Conservation (phyloP, 192 early-diverging fungal species). For the Backusella liffmaniae region DNA sequence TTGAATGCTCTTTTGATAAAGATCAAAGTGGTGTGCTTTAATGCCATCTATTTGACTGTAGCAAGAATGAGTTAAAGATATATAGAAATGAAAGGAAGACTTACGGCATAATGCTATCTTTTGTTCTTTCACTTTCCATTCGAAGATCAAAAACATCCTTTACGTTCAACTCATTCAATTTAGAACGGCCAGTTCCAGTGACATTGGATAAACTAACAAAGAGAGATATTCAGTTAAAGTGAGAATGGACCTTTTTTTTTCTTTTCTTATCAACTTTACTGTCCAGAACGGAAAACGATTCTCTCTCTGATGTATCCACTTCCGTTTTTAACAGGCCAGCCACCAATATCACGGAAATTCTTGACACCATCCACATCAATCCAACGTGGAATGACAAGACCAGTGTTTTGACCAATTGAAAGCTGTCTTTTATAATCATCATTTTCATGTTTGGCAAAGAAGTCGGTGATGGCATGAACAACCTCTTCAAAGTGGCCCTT, state of each 20-base stretch:
- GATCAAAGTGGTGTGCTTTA: slow-evolving; percentile 20
- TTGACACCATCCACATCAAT: slow-evolving; percentile 51
- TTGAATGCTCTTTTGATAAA: slow-evolving; percentile 1
- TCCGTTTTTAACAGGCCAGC: slow-evolving; percentile 47
- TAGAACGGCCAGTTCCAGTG: slow-evolving; percentile 37
- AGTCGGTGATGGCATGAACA: slow-evolving; percentile 23
- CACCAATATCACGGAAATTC: slow-evolving; percentile 59
- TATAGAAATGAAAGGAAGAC: background rate
- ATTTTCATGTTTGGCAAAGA: slow-evolving; percentile 33
- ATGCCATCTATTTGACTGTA: slow-evolving; percentile 40
- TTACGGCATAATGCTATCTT: slow-evolving; percentile 38
- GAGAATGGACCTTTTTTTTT: background rate
- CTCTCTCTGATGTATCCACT: slow-evolving; percentile 47
- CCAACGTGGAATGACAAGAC: slow-evolving; percentile 36
- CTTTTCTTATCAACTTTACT: slow-evolving; percentile 30
- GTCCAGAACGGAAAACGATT: slow-evolving; percentile 49
- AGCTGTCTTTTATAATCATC: slow-evolving; percentile 11
- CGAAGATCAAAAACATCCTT: slow-evolving; percentile 52
- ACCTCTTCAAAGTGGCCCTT: slow-evolving; percentile 39
- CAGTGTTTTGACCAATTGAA: slow-evolving; percentile 12
- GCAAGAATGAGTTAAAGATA: background rate
- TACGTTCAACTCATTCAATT: slow-evolving; percentile 45
- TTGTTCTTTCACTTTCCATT: slow-evolving; percentile 45
- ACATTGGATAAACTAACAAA: slow-evolving; percentile 41
- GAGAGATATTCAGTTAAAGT: background rate